Evolutionary conservation across 1,284 basidiomycete genomes (phyloP), one percentile per base, ranked within the genome.

Genomic region (Leucoagaricus sp.): DNA sequence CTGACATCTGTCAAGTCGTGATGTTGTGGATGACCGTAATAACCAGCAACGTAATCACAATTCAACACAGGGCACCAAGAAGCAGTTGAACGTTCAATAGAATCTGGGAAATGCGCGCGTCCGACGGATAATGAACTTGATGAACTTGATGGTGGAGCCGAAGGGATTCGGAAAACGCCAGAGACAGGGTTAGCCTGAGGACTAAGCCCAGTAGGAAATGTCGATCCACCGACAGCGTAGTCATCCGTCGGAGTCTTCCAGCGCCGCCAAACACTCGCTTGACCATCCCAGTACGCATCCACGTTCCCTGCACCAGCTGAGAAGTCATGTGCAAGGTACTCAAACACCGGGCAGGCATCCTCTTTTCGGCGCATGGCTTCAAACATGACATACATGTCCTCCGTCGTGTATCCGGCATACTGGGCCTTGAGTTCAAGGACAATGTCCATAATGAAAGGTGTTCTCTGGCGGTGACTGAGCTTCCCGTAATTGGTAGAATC

Each of bases 21-120:
- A 29, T 19, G 13, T 45, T 19, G 25, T 13, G 52, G 33, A 45
- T 38, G 31, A 23, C 28, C 28, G 5, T 51, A 49, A 50, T 49
- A 55, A 47, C 44, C 33, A 50, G 49, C 51, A 56, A 54, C 53
- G 48, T 52, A 55, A 65, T 48, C 61, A 53, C 62, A 63, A 64
- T 73, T 69, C 55, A 67, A 62, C 45, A 52, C 48, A 59, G 67
- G 60, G 58, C 69, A 62, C 76, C 76, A 77, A 49, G 60, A 61
- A 40, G 67, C 73, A 49, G 77, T 79, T 53, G 74, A 81, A 49
- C 79, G 77, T 68, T 80, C 78, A 59, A 73, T 74, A 59, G 78
- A 81, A 29, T 78, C 68, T 42, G 74, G 73, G 64, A 75, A 78
- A 42, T 72, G 63, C 45, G 58, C 66, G 28, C 25, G 31, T 46